A percentile compares a stretch with the other conserved stretches of the same genome.
phyloP scores from a whole-genome alignment of 2,329 filamentous ascomycete genomes.

The Cytospora leucostoma region DNA sequence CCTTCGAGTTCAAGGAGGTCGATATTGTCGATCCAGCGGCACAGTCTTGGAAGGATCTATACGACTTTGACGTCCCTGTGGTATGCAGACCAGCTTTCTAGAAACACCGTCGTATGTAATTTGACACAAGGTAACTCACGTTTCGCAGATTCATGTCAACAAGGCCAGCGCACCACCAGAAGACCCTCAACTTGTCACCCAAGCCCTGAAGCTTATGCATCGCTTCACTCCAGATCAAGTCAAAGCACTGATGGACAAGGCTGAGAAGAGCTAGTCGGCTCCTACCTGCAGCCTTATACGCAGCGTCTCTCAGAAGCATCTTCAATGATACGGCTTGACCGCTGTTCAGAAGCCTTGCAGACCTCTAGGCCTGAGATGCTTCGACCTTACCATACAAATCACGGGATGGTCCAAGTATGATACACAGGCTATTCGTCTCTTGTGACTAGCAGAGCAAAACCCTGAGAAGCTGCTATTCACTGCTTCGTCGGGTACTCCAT shows the following conservation, averaged over 20 bases:
- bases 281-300: not conserved
- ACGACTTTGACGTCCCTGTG: constrained; percentile 81
- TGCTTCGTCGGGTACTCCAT: constrained; percentile 49
- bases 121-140: not conserved
- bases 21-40: constrained; percentile 66
- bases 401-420: constrained; percentile 22
- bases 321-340: not conserved
- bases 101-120: not conserved
- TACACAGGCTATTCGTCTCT: constrained; percentile 46
- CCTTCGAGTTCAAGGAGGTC: constrained; percentile 69
- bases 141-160: constrained; percentile 61
- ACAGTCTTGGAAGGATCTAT: constrained; percentile 69
- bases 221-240: constrained; percentile 70
- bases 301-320: not conserved
- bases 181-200: constrained; percentile 54
- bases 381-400: too few species aligned
- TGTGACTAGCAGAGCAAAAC: constrained; percentile 40
- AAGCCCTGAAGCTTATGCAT: constrained; percentile 76
- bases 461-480: constrained; percentile 50
- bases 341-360: not conserved
- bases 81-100: constrained; percentile 49
- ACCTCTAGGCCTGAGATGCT: not conserved
- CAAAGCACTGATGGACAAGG: constrained; percentile 66
- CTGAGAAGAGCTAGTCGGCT: constrained; percentile 39
- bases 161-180: constrained; percentile 54